Conservation (phyloP, 129 eudicot species). For the Lonicera japonica region DNA sequence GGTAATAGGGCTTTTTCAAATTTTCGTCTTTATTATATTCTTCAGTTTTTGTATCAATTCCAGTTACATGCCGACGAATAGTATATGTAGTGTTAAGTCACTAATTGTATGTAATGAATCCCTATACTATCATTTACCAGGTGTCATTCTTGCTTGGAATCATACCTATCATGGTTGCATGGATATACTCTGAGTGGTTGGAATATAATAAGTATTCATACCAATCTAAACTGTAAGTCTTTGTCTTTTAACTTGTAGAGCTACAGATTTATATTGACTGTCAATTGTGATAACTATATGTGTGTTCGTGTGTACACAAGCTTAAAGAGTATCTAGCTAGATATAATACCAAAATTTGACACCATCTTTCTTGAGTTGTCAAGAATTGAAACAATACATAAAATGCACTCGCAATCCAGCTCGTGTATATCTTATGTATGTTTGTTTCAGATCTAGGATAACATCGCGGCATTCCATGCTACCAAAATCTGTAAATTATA, state of each 20-base stretch:
- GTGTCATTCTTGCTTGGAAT: slow-evolving; percentile 92
- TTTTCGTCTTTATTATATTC: neutral
- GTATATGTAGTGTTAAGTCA: neutral
- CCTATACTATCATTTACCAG: slow-evolving; percentile 31
- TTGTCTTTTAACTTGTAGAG: neutral
- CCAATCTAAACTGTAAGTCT: slow-evolving; percentile 75
- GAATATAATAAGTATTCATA: slow-evolving; percentile 71
- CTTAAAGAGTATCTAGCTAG: too few species aligned
- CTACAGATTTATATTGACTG: neutral
- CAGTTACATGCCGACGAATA: too few species aligned
- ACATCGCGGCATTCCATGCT: too few species aligned
- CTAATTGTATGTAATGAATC: neutral
- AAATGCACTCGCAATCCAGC: too few species aligned
- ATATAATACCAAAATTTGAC: too few species aligned
- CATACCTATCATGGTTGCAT: slow-evolving; percentile 69
- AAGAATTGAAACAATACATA: too few species aligned
- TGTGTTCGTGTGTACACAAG: too few species aligned
- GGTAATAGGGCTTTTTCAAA: slow-evolving; percentile 25
- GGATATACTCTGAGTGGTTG: slow-evolving; percentile 87
- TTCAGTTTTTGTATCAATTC: neutral
- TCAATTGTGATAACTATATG: too few species aligned
- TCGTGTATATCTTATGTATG: too few species aligned
- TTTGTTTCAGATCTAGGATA: too few species aligned
- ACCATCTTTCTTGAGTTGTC: too few species aligned
- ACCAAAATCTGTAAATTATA: too few species aligned